These are phyloP conservation scores for Candida insectalens DNA, from an alignment of 805 yeast genomes.

Conservation along the genomic window DNA sequence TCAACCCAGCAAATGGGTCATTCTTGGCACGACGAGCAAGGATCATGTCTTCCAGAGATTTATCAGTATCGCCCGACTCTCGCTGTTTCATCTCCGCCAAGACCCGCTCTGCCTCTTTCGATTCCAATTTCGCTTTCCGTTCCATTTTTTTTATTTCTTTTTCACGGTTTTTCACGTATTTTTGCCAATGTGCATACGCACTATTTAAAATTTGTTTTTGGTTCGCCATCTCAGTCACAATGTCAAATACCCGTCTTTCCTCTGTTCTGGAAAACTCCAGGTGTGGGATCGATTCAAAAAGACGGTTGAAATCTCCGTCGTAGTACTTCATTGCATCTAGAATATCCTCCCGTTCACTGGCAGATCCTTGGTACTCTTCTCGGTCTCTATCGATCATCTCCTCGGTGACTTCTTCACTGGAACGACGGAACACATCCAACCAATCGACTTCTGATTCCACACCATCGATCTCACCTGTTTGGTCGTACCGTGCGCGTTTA, in stretches of 20 bases:
- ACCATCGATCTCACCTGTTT: constrained; percentile 39
- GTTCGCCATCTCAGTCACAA: constrained; percentile 37
- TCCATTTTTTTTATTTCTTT: constrained; percentile 37
- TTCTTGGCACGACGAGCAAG: constrained; percentile 35
- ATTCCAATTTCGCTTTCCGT: constrained; percentile 50
- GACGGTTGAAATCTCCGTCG: constrained; percentile 57
- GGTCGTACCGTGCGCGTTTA: constrained; percentile 50
- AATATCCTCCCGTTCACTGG: constrained; percentile 56
- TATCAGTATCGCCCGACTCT: constrained; percentile 8
- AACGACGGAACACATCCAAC: constrained; percentile 42
- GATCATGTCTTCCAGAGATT: constrained; percentile 39
- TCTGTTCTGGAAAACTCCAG: constrained; percentile 50
- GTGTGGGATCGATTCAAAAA: constrained; percentile 75
- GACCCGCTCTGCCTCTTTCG: constrained; percentile 46
- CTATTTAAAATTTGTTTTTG: constrained; percentile 18
- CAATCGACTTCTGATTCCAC: constrained; percentile 40
- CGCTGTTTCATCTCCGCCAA: constrained; percentile 1
- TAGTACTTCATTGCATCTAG: constrained; percentile 43
- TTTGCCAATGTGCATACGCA: constrained; percentile 23
- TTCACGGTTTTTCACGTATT: constrained; percentile 40
- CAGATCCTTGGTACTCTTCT: constrained; percentile 48
- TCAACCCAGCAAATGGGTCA: constrained; percentile 34
- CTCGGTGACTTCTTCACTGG: constrained; percentile 37
- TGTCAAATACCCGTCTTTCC: constrained; percentile 48
- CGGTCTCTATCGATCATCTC: constrained; percentile 66